Evolutionary conservation across 148 eudicot genomes (phyloP).

Genomic region (Chenopodium suecicum): DNA sequence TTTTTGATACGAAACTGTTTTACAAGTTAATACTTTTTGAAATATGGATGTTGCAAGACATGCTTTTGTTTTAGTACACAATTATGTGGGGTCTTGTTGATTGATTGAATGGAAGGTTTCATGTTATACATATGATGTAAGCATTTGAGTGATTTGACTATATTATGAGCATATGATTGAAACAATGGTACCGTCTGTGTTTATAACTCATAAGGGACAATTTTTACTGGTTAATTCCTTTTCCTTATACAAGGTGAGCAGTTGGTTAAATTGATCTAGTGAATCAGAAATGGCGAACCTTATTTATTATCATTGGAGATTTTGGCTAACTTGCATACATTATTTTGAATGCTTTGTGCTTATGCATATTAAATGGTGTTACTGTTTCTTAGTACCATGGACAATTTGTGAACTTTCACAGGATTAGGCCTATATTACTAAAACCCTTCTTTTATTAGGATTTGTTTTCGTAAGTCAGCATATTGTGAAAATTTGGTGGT

Average conservation of each 20-base stretch:
- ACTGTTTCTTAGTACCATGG: background rate
- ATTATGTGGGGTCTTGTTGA: constrained; percentile 7
- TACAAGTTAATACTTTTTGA: background rate
- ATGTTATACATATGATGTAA: background rate
- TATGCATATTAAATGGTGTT: background rate
- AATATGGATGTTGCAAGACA: background rate
- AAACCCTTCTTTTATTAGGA: background rate
- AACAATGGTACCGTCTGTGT: background rate
- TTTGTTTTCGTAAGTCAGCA: background rate
- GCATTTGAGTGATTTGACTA: too few relatives aligned
- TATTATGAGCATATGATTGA: background rate
- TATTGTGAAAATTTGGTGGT: too few relatives aligned
- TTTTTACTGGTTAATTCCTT: background rate
- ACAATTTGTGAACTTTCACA: background rate
- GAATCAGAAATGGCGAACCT: background rate
- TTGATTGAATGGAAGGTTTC: background rate
- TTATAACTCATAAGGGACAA: background rate
- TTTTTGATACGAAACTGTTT: background rate
- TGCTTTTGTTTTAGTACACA: background rate
- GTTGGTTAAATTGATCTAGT: background rate
- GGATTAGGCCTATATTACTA: background rate
- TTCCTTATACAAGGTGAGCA: background rate
- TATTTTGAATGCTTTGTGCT: background rate
- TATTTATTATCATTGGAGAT: background rate
- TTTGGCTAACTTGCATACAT: background rate